A percentile compares a stretch with the other conserved stretches of the same genome.
phyloP scores from a whole-genome alignment of 257 asterid species.

The Misopates orontium region DNA sequence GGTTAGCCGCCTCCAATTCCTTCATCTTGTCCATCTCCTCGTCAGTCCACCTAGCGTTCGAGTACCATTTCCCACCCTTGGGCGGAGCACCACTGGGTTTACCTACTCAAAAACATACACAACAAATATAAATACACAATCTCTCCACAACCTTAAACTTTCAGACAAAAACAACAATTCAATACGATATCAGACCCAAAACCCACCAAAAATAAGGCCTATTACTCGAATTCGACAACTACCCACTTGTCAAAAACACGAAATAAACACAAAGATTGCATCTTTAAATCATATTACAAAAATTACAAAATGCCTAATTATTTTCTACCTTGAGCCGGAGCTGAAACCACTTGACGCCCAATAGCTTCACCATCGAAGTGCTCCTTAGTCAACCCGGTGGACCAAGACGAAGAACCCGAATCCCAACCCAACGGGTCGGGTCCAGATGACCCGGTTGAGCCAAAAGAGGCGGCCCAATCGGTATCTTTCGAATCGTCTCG shows the following conservation, averaged over 20 bases:
- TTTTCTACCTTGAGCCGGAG: conserved; percentile 6
- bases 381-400: conserved; percentile 83
- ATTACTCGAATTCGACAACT: no score
- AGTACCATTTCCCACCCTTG: conserved; percentile 12
- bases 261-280: no score
- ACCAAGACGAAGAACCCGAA: conserved; percentile 62
- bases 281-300: no score
- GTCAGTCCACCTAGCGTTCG: conserved; percentile 54
- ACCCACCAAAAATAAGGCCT: no score
- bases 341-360: conserved; percentile 51
- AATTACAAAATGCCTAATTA: no score
- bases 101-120: not conserved
- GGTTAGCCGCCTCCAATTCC: conserved; percentile 47
- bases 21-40: conserved; percentile 38
- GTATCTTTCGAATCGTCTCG: conserved; percentile 20
- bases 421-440: conserved; percentile 70
- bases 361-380: conserved; percentile 84
- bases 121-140: no score
- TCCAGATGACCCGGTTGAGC: conserved; percentile 38
- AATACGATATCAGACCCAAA: no score
- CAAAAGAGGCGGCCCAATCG: conserved; percentile 55
- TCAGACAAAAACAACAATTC: no score
- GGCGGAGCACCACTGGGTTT: conserved; percentile 7
- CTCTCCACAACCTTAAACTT: no score
- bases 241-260: no score